These are phyloP conservation scores for Pythium brachiatum DNA, from an alignment of 352 stramenopile species.

Conservation along the genomic window DNA sequence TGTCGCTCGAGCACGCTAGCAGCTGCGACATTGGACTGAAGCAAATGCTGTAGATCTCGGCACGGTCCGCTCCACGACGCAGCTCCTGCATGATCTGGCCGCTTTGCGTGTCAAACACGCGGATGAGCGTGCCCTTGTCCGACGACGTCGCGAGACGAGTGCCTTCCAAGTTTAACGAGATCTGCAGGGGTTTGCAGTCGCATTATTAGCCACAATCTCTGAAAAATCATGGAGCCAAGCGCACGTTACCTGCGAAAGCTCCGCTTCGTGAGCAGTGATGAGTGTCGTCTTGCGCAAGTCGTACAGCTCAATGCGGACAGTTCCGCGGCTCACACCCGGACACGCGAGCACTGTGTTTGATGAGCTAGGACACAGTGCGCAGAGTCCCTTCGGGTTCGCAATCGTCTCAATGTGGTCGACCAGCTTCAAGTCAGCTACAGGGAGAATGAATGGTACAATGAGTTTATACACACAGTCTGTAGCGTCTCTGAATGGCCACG, in stretches of 20 bases:
- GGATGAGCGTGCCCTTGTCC: conserved; percentile 97
- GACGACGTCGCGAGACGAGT: conserved; percentile 94
- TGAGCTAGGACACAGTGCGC: conserved; percentile 91
- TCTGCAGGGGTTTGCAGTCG: conserved; percentile 31
- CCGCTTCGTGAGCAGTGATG: conserved; percentile 95
- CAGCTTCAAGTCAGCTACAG: conserved; percentile 92
- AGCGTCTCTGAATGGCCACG: conserved; percentile 8
- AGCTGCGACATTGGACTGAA: conserved; percentile 94
- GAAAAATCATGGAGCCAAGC: not conserved
- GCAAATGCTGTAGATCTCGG: conserved; percentile 96
- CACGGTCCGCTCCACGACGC: conserved; percentile 92
- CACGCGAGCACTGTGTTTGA: conserved; percentile 96
- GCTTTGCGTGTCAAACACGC: conserved; percentile 96
- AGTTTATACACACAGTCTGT: conserved; percentile 7
- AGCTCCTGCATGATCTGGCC: conserved; percentile 89
- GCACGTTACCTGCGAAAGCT: conserved; percentile 73
- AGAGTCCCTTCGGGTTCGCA: conserved; percentile 95
- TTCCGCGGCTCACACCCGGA: conserved; percentile 87
- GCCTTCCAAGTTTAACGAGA: conserved; percentile 93
- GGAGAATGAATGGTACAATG: not conserved
- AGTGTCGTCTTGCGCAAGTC: conserved; percentile 93
- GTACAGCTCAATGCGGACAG: conserved; percentile 97
- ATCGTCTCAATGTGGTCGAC: conserved; percentile 99
- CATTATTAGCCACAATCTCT: not conserved
- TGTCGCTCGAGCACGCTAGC: conserved; percentile 96